Percentiles rank a stretch among this genome's conserved stretches.
Evolutionary conservation across 805 yeast genomes (phyloP).

Genomic region (Kazachstania psychrophila): DNA sequence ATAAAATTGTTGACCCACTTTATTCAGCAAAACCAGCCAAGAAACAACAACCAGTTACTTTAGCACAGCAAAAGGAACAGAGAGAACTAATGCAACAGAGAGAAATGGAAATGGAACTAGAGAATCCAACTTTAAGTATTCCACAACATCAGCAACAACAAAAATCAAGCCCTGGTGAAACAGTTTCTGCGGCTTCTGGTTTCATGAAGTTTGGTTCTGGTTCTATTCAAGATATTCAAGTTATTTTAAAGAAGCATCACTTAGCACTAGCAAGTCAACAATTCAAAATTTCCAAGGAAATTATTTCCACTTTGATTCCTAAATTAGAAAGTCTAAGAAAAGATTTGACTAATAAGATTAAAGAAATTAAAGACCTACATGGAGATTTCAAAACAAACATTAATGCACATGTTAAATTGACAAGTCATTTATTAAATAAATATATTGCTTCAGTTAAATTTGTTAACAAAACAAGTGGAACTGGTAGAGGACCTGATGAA

Average conservation of each 20-base stretch:
- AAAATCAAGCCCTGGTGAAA: constrained; percentile 6
- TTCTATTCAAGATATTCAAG: constrained; percentile 72
- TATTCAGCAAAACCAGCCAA: constrained; percentile 36
- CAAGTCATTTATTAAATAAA: constrained; percentile 46
- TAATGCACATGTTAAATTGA: constrained; percentile 50
- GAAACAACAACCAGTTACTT: constrained; percentile 21
- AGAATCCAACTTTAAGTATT: not conserved
- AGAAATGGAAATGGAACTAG: constrained; percentile 1
- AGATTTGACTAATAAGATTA: constrained; percentile 67
- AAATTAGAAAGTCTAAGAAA: constrained; percentile 50
- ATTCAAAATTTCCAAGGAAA: constrained; percentile 43
- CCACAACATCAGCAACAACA: constrained; percentile 3
- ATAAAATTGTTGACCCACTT: constrained; percentile 40
- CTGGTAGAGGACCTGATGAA: constrained; percentile 13
- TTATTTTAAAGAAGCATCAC: constrained; percentile 56
- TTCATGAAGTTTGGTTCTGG: constrained; percentile 69
- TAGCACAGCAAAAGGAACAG: constrained; percentile 16
- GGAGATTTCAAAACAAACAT: constrained; percentile 54
- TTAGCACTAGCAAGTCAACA: constrained; percentile 48
- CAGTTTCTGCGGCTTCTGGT: constrained; percentile 30
- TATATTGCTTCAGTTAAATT: constrained; percentile 38
- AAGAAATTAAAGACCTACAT: constrained; percentile 66
- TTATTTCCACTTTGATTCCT: constrained; percentile 46
- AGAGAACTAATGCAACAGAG: constrained; percentile 7
- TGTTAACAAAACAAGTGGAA: constrained; percentile 25